Conservation (phyloP, 1,284 basidiomycete species). For the Heterobasidion irregulare region DNA sequence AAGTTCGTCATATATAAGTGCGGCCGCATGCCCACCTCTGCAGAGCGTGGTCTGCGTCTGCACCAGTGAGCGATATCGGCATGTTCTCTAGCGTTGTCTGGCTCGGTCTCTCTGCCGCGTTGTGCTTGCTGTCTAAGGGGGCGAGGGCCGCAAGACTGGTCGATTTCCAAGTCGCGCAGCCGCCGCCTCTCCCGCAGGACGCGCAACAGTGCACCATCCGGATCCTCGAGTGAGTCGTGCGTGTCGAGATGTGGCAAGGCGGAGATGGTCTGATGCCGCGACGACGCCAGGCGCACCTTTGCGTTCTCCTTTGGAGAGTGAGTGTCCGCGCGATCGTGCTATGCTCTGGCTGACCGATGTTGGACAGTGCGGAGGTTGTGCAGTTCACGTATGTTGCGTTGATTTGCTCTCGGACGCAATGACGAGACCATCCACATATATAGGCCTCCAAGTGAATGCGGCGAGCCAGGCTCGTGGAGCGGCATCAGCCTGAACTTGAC, state of each 20-base stretch:
- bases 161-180: constrained; percentile 68
- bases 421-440: constrained; percentile 1
- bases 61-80: not conserved
- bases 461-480: constrained; percentile 65
- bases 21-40: not conserved
- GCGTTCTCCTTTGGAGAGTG: constrained; percentile 63
- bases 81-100: not conserved
- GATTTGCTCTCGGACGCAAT: not conserved
- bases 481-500: constrained; percentile 69
- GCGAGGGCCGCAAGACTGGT: constrained; percentile 31
- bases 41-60: not conserved
- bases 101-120: not conserved
- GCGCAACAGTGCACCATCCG: constrained; percentile 54
- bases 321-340: constrained; percentile 17
- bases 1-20: not conserved
- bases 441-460: constrained; percentile 68
- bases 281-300: constrained; percentile 48
- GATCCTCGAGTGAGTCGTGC: constrained; percentile 48
- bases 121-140: not conserved
- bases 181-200: constrained; percentile 51
- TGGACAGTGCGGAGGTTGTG: constrained; percentile 52
- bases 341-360: not conserved
- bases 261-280: not conserved
- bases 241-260: not conserved
- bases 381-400: constrained; percentile 43